Percentiles rank a stretch among this genome's conserved stretches.
Evolutionary conservation across 768 basidiomycete species (phyloP).

Genomic region (Podaxis carcinomalis): DNA sequence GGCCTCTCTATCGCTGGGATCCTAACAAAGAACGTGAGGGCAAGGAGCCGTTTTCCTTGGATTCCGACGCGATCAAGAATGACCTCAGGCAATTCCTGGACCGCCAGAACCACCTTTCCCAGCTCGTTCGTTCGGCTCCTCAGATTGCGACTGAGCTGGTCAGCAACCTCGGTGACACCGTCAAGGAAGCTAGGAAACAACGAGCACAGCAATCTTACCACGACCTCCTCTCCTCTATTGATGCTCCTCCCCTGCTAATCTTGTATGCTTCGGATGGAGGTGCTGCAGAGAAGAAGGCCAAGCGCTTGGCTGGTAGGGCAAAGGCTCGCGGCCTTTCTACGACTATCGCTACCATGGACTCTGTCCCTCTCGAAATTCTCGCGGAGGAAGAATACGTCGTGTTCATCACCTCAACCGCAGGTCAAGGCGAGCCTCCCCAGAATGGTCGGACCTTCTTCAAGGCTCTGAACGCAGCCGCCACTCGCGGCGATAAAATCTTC

Average conservation of each 20-base stretch:
- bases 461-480: slow-evolving; percentile 63
- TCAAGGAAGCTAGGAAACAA: slow-evolving; percentile 78
- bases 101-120: slow-evolving; percentile 93
- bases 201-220: slow-evolving; percentile 83
- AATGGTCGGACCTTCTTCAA: slow-evolving; percentile 92
- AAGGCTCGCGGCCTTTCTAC: slow-evolving; percentile 81
- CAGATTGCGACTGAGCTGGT: slow-evolving; percentile 80
- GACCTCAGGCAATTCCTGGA: slow-evolving; percentile 93
- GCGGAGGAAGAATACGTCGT: slow-evolving; percentile 73
- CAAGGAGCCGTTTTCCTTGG: slow-evolving; percentile 85
- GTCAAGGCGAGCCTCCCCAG: slow-evolving; percentile 97
- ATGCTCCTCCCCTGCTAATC: slow-evolving; percentile 84
- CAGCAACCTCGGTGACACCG: slow-evolving; percentile 75
- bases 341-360: slow-evolving; percentile 75
- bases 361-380: slow-evolving; percentile 70
- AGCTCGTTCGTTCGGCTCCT: slow-evolving; percentile 80
- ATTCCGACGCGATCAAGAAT: slow-evolving; percentile 91
- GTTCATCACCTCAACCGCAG: slow-evolving; percentile 89
- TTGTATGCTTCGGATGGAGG: slow-evolving; percentile 97
- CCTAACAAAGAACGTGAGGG: slow-evolving; percentile 74
- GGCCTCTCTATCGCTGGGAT: slow-evolving; percentile 98
- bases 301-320: slow-evolving; percentile 77
- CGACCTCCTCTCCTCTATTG: slow-evolving; percentile 76
- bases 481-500: slow-evolving; percentile 55
- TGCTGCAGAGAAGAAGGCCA: slow-evolving; percentile 93